These are phyloP conservation scores for Bipolaris zeicola DNA, from an alignment of 2,329 filamentous ascomycete genomes.

Conservation along the genomic window DNA sequence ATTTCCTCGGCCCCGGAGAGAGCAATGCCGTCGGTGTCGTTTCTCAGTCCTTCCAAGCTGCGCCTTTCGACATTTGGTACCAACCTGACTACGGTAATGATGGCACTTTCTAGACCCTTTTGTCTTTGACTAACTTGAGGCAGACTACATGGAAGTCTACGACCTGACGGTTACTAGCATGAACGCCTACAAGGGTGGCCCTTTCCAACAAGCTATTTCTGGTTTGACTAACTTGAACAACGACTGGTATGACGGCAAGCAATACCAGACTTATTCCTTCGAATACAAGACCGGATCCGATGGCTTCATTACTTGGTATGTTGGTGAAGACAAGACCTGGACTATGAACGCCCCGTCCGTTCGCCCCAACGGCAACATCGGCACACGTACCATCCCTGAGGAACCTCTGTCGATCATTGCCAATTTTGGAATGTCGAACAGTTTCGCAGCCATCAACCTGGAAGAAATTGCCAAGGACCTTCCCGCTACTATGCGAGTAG, in stretches of 20 bases:
- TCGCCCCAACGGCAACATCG: conserved; percentile 72
- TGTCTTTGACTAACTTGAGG: conserved; percentile 18
- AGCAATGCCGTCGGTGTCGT: conserved; percentile 63
- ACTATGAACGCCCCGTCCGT: conserved; percentile 64
- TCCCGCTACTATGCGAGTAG: conserved; percentile 69
- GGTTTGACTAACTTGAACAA: conserved; percentile 62
- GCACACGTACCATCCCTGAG: conserved; percentile 66
- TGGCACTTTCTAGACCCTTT: background rate
- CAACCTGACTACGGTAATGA: conserved; percentile 60
- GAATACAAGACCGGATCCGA: conserved; percentile 62
- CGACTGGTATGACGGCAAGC: conserved; percentile 61
- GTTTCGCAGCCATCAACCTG: conserved; percentile 67
- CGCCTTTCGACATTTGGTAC: conserved; percentile 74
- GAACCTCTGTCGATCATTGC: conserved; percentile 71
- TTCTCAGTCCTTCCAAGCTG: conserved; percentile 70
- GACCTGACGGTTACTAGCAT: conserved; percentile 60
- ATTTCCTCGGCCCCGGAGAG: conserved; percentile 56
- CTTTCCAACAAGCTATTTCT: conserved; percentile 62
- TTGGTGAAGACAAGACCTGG: conserved; percentile 69
- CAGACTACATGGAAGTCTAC: conserved; percentile 69
- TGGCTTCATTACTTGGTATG: conserved; percentile 71
- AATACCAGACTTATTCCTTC: conserved; percentile 62
- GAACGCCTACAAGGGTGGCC: conserved; percentile 61
- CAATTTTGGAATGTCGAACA: conserved; percentile 73
- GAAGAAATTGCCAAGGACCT: conserved; percentile 59